Percentiles rank a stretch among this genome's conserved stretches.
Conservation (phyloP, 495 filamentous ascomycete genomes). For the Coniosporium apollinis region DNA sequence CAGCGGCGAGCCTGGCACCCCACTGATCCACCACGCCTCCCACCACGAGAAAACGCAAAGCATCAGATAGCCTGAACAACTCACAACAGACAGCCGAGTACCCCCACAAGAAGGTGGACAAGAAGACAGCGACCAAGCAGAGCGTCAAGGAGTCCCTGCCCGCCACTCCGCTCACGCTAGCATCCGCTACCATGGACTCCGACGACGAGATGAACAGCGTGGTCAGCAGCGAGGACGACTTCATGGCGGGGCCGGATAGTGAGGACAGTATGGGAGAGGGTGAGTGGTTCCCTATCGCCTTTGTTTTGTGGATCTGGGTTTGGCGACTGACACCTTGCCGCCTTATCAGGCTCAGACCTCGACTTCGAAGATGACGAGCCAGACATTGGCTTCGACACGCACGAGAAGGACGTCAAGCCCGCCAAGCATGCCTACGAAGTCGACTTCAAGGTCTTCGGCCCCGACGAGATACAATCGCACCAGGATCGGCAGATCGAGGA, state of each 20-base stretch:
- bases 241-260: conserved; percentile 50
- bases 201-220: conserved; percentile 92
- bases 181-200: conserved; percentile 67
- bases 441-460: conserved; percentile 62
- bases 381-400: conserved; percentile 51
- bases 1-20: conserved; percentile 14
- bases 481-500: conserved; percentile 76
- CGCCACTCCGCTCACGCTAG: conserved; percentile 44
- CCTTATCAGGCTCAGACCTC: conserved; percentile 18
- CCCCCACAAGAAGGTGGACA: conserved; percentile 27
- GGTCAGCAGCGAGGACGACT: conserved; percentile 60
- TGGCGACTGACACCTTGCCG: conserved; percentile 6
- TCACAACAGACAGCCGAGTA: conserved; percentile 26
- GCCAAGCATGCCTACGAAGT: conserved; percentile 67
- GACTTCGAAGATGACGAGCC: conserved; percentile 61
- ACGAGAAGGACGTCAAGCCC: conserved; percentile 60
- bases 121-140: conserved; percentile 30
- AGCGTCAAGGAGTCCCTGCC: conserved; percentile 25
- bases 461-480: conserved; percentile 60
- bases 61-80: conserved; percentile 30
- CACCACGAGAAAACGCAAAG: conserved; percentile 75
- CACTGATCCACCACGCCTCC: conserved; percentile 42
- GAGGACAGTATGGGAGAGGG: conserved; percentile 64
- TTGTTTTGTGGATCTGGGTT: conserved; percentile 8
- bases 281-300: conserved; percentile 31